phyloP scores from a whole-genome alignment of 2,329 filamentous ascomycete genomes.

The Beauveria australis region DNA sequence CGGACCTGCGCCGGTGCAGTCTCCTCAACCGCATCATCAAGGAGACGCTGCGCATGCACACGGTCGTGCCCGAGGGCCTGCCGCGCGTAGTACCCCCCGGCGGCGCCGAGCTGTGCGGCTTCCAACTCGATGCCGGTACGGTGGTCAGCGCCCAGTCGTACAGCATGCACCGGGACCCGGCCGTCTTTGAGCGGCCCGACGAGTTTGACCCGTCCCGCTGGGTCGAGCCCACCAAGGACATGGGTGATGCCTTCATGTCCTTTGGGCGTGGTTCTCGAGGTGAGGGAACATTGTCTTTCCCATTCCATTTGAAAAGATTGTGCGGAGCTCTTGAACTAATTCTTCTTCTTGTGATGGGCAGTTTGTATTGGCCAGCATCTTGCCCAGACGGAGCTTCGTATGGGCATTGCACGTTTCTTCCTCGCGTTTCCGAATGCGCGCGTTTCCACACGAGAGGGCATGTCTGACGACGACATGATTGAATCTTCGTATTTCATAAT shows the following conservation, averaged over 20 bases:
- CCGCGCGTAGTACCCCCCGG: conserved; percentile 31
- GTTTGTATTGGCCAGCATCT: conserved; percentile 50
- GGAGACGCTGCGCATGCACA: conserved; percentile 37
- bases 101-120: conserved; percentile 30
- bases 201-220: conserved; percentile 29
- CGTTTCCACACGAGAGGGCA: conserved; percentile 24
- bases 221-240: conserved; percentile 24
- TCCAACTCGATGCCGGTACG: conserved; percentile 30
- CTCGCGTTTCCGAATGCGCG: conserved; percentile 31
- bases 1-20: conserved; percentile 21
- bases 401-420: conserved; percentile 44
- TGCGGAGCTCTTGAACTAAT: too few relatives aligned
- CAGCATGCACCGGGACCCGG: conserved; percentile 35
- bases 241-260: conserved; percentile 40
- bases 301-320: too few relatives aligned
- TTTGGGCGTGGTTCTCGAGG: conserved; percentile 46
- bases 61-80: conserved; percentile 29
- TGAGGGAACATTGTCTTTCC: conserved; percentile 12
- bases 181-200: conserved; percentile 31
- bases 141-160: conserved; percentile 35
- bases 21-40: conserved; percentile 34
- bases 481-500: conserved; percentile 24
- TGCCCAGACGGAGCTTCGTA: conserved; percentile 46
- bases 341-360: conserved; percentile 8
- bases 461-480: conserved; percentile 29